These are phyloP conservation scores for Tubosaeta sp. DNA, from an alignment of 768 basidiomycete species.

Conservation along the genomic window DNA sequence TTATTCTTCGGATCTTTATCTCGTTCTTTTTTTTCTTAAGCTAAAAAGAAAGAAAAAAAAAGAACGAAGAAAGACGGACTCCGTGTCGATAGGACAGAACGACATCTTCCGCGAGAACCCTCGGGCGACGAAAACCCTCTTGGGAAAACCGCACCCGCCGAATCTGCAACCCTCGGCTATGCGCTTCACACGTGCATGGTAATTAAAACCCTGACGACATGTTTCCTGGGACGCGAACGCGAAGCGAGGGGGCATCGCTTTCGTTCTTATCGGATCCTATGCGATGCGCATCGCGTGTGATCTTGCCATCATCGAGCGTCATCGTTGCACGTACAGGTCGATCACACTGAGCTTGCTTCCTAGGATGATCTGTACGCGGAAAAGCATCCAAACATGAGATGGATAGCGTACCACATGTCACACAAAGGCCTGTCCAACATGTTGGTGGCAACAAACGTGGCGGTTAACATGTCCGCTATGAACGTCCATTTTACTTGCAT, in stretches of 20 bases:
- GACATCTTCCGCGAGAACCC: background rate
- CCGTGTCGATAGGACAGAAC: background rate
- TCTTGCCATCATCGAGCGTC: background rate
- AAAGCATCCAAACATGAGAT: background rate
- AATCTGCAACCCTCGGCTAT: background rate
- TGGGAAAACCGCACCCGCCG: background rate
- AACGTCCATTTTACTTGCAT: background rate
- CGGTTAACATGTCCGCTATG: background rate
- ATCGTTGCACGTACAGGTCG: background rate
- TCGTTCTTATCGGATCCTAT: background rate
- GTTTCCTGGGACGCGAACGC: background rate
- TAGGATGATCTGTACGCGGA: background rate
- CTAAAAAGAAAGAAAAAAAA: background rate
- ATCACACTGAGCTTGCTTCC: background rate
- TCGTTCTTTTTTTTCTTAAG: background rate
- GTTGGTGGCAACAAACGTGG: background rate
- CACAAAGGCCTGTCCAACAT: background rate
- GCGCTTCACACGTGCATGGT: background rate
- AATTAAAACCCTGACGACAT: slow-evolving; percentile 1
- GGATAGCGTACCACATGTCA: background rate
- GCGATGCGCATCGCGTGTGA: background rate
- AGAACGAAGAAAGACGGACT: background rate
- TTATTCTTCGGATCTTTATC: too few relatives aligned
- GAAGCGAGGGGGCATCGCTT: background rate
- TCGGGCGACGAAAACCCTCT: background rate